Percentiles rank a stretch among this genome's conserved stretches.
These are phyloP conservation scores for Discostella stelligera DNA, from an alignment of 352 stramenopile genomes.

Conservation along the genomic window DNA sequence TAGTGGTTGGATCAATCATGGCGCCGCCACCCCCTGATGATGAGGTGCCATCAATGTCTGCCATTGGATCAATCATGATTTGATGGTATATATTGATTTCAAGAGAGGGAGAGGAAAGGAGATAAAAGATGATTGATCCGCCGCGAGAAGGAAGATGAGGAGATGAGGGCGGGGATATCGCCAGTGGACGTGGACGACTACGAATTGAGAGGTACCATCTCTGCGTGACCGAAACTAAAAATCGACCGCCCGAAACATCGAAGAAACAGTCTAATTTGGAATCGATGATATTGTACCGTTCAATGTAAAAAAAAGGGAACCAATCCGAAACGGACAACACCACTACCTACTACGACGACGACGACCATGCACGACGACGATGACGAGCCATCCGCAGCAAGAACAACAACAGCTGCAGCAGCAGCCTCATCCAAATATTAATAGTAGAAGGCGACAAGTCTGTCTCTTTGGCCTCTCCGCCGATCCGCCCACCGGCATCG, in stretches of 20 bases:
- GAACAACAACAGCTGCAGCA: neutral
- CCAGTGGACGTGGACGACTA: too few relatives aligned
- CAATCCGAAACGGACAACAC: neutral
- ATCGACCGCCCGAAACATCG: too few relatives aligned
- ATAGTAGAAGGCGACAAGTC: conserved; percentile 25
- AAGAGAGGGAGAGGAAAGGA: neutral
- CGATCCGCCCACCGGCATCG: conserved; percentile 72
- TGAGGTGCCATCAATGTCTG: conserved; percentile 50
- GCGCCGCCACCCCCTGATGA: neutral
- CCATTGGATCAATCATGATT: conserved; percentile 74
- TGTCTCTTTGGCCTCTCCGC: conserved; percentile 78
- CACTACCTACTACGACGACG: neutral
- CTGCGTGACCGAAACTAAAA: too few relatives aligned
- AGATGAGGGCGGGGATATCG: too few relatives aligned
- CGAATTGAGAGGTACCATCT: too few relatives aligned
- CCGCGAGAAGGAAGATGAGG: too few relatives aligned
- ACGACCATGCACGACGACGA: neutral
- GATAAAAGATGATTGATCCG: neutral
- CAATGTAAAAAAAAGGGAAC: neutral
- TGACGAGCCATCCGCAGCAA: neutral
- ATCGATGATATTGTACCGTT: too few relatives aligned
- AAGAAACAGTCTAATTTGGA: too few relatives aligned
- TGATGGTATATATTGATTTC: neutral
- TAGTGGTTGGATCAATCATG: conserved; percentile 33
- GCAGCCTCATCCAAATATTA: neutral